A percentile compares a stretch with the other conserved stretches of the same genome.
Conservation (phyloP, 352 stramenopile genomes). For the Globisporangium megalacanthum region DNA sequence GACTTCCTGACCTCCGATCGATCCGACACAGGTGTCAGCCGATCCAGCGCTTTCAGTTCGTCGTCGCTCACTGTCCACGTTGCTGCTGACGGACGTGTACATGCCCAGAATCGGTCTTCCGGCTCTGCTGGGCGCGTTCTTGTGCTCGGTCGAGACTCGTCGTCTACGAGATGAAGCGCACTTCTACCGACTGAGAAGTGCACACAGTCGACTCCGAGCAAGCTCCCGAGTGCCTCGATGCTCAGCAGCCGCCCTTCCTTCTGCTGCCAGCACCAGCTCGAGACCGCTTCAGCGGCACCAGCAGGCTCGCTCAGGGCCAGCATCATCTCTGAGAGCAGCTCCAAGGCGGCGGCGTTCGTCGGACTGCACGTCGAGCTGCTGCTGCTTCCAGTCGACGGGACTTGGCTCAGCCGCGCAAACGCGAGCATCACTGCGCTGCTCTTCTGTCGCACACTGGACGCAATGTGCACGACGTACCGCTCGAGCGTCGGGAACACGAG, state of each 20-base stretch:
- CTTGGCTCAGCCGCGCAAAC: constrained; percentile 28
- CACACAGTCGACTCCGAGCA: constrained; percentile 34
- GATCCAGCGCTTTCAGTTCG: constrained; percentile 5
- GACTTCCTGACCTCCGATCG: background rate
- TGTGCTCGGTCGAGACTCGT: background rate
- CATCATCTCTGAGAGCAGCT: constrained; percentile 47
- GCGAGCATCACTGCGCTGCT: constrained; percentile 45
- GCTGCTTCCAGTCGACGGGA: background rate
- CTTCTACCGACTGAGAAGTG: background rate
- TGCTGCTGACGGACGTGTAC: constrained; percentile 1
- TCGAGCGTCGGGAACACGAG: constrained; percentile 67
- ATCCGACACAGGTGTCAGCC: background rate
- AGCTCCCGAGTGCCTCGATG: constrained; percentile 43
- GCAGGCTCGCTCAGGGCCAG: constrained; percentile 24
- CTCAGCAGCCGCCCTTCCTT: constrained; percentile 64
- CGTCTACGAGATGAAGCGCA: background rate
- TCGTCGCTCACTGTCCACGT: constrained; percentile 35
- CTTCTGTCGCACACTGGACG: constrained; percentile 57
- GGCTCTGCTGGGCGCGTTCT: background rate
- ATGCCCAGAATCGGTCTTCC: background rate
- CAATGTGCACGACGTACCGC: constrained; percentile 65
- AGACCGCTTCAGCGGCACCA: constrained; percentile 4
- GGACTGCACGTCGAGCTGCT: background rate
- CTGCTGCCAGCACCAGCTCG: constrained; percentile 51
- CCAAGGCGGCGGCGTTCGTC: constrained; percentile 14